These are phyloP conservation scores for Mycena alexandri DNA, from an alignment of 768 basidiomycete genomes.

Conservation along the genomic window DNA sequence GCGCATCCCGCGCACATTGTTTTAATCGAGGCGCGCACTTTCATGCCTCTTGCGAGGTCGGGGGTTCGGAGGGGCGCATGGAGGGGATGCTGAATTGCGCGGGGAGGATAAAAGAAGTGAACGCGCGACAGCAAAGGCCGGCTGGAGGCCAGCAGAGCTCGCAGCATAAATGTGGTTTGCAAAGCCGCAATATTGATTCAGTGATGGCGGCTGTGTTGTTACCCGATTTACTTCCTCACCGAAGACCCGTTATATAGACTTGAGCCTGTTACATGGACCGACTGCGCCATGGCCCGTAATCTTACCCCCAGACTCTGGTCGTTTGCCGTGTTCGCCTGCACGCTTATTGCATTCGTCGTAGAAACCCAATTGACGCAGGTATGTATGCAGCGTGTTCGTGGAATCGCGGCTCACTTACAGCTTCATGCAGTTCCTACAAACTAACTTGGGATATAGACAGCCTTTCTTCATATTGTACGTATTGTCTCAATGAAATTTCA, in stretches of 20 bases:
- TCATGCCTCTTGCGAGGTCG: constrained; percentile 83
- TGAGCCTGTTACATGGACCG: constrained; percentile 11
- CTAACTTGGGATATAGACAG: constrained; percentile 80
- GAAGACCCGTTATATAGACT: no score
- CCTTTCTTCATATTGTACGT: constrained; percentile 91
- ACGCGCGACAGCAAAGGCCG: constrained; percentile 71
- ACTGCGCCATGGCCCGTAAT: constrained; percentile 30
- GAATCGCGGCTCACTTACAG: constrained; percentile 18
- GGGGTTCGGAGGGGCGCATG: constrained; percentile 47
- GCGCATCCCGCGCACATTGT: constrained; percentile 94
- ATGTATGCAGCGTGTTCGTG: constrained; percentile 54
- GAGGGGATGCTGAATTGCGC: constrained; percentile 47
- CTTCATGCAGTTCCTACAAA: constrained; percentile 78
- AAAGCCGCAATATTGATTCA: background rate
- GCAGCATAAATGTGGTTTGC: constrained; percentile 61
- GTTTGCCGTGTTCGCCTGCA: constrained; percentile 66
- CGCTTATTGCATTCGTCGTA: constrained; percentile 78
- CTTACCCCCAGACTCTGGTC: constrained; percentile 56
- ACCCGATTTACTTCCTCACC: no score
- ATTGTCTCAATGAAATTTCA: background rate
- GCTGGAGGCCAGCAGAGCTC: constrained; percentile 73
- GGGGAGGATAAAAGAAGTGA: constrained; percentile 50
- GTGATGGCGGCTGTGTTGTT: background rate
- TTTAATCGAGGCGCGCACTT: constrained; percentile 95
- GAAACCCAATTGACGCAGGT: constrained; percentile 88